phyloP scores from a whole-genome alignment of 345 rosid species.

The Eucalyptus virginea region DNA sequence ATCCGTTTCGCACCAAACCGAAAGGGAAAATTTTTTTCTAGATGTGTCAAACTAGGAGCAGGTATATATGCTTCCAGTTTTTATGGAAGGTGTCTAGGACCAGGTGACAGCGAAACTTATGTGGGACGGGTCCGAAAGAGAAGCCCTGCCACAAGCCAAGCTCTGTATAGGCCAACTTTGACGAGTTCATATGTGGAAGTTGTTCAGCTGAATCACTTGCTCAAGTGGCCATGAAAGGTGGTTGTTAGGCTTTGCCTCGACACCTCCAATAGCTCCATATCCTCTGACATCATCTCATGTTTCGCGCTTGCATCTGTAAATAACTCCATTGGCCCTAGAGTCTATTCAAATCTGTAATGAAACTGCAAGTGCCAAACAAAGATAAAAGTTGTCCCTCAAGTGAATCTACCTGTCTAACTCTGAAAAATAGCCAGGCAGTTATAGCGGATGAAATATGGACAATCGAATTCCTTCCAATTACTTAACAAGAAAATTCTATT shows the following conservation, averaged over 20 bases:
- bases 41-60: neutral
- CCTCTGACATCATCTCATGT: neutral
- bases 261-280: neutral
- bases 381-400: neutral
- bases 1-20: neutral
- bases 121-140: neutral
- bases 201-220: neutral
- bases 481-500: neutral
- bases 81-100: neutral
- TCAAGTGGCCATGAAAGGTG: neutral
- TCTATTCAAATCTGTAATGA: neutral
- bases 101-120: neutral
- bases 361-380: neutral
- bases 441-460: neutral
- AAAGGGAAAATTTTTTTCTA: neutral
- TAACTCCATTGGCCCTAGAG: neutral
- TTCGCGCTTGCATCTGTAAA: neutral
- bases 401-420: neutral
- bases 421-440: neutral
- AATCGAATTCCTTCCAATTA: neutral
- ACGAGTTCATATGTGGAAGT: neutral
- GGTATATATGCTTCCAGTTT: neutral
- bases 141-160: neutral
- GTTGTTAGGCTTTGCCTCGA: neutral
- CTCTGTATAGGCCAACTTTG: neutral